Evolutionary conservation across 805 yeast genomes (phyloP).

Genomic region (Phaffomyces opuntiae): DNA sequence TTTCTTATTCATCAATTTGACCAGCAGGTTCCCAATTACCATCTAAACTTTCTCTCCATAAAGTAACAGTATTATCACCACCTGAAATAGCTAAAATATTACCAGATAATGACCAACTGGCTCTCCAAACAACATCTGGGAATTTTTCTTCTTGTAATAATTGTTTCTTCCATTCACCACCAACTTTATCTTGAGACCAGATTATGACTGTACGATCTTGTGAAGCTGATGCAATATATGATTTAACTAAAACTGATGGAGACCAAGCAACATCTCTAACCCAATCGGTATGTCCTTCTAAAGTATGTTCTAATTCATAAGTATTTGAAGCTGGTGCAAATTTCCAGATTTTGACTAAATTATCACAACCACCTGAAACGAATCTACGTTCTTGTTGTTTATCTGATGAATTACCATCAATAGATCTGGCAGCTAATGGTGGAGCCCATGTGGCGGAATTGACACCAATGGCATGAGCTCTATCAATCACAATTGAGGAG

Average conservation of each 20-base stretch:
- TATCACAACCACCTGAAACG: constrained; percentile 94
- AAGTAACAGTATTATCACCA: constrained; percentile 91
- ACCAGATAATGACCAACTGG: constrained; percentile 95
- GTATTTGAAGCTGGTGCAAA: constrained; percentile 47
- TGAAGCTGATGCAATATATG: constrained; percentile 93
- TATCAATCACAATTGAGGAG: constrained; percentile 41
- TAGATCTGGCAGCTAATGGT: constrained; percentile 29
- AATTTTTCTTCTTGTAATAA: constrained; percentile 70
- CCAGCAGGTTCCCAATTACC: constrained; percentile 99
- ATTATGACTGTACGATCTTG: constrained; percentile 92
- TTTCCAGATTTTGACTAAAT: constrained; percentile 87
- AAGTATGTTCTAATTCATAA: constrained; percentile 65
- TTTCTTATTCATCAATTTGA: constrained; percentile 66
- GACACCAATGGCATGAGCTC: constrained; percentile 89
- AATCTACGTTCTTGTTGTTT: constrained; percentile 56
- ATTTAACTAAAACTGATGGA: constrained; percentile 77
- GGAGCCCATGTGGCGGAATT: constrained; percentile 97
- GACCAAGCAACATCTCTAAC: constrained; percentile 99
- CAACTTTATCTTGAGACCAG: constrained; percentile 78
- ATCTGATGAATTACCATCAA: constrained; percentile 24
- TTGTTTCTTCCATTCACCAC: constrained; percentile 75
- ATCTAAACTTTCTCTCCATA: constrained; percentile 91
- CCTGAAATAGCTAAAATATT: constrained; percentile 92
- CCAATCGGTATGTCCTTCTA: constrained; percentile 96
- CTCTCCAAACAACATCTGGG: constrained; percentile 98